Evolutionary conservation across 805 yeast genomes (phyloP), one percentile per base, ranked within the genome.

Genomic region (Kluyveromyces wickerhamii): DNA sequence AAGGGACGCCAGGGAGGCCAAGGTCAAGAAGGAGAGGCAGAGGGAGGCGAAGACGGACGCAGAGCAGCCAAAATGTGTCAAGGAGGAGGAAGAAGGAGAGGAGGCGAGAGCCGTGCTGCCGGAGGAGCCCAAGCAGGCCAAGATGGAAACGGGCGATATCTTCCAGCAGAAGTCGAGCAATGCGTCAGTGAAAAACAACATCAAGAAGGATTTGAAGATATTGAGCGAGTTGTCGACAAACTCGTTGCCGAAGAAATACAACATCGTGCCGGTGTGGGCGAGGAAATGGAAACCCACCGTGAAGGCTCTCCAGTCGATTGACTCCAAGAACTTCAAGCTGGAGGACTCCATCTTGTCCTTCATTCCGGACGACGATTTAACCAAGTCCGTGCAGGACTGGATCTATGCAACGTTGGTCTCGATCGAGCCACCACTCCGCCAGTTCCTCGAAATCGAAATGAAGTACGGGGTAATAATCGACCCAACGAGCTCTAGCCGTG

Each of bases 331-430:
- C 36, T 47, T 55, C 7, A 45, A 57, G 52, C 32, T 59, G 19
- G 71, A 66, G 21, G 51, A 65, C 14, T 55, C 69, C 0, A 57
- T 72, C 32, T 72, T 86, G 27, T 69, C 85, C 12, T 77, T 86
- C 0, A 88, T 87, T 4, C 69, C 81, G 1, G 77, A 83, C 31
- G 86, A 85, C 49, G 89, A 85, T 48, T 65, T 84, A 39, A 81
- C 88, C 5, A 74, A 88, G 50, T 74, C 83, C 21, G 75, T 88
- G 5, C 81, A 92, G 15, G 85, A 80, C 47, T 88, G 96, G 96
- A 69, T 88, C 7, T 87, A 81, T 66, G 87, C 94, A 13, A 79
- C 83, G 42, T 66, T 86, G 30, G 68, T 69, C 29, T 83, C 83
- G 21, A 69, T 84, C 25, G 71, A 74, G 25, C 72, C 72, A 26